phyloP scores from a whole-genome alignment of 192 early-diverging fungal species.

The Coemansia aciculifera region DNA sequence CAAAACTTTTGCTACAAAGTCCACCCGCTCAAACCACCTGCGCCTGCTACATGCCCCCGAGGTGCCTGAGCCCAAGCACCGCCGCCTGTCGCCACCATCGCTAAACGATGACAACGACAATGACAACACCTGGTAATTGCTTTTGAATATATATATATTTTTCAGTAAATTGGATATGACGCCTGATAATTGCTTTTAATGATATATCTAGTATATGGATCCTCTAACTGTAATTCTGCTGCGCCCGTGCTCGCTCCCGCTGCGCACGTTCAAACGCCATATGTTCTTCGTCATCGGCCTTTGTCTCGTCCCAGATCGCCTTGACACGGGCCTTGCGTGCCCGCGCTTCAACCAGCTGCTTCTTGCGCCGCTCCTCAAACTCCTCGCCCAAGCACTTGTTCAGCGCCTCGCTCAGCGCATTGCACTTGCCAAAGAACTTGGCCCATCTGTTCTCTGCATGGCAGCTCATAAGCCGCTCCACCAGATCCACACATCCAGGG shows the following conservation, averaged over 20 bases:
- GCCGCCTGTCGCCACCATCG: background rate
- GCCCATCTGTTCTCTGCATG: constrained; percentile 47
- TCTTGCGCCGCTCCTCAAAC: constrained; percentile 48
- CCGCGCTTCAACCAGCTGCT: constrained; percentile 48
- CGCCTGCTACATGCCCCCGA: constrained; percentile 27
- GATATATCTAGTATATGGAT: background rate
- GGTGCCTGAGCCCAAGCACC: background rate
- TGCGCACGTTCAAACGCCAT: constrained; percentile 29
- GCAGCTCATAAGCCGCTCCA: constrained; percentile 41
- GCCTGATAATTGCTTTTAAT: background rate
- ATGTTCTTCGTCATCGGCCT: constrained; percentile 39
- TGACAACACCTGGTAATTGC: background rate
- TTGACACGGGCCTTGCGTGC: constrained; percentile 30
- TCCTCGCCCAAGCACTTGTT: constrained; percentile 45
- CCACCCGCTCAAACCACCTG: constrained; percentile 41
- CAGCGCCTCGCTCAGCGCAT: constrained; percentile 54
- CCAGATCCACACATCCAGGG: constrained; percentile 51
- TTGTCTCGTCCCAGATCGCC: constrained; percentile 25
- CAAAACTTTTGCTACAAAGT: constrained; percentile 38
- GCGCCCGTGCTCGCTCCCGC: background rate
- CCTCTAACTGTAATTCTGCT: background rate
- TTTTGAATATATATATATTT: too few species aligned
- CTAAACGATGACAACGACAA: background rate
- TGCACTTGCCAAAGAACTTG: constrained; percentile 55
- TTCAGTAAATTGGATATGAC: too few species aligned